A percentile compares a stretch with the other conserved stretches of the same genome.
Evolutionary conservation across 2,329 filamentous ascomycete species (phyloP).

Genomic region (Ophiocordyceps camponoti-saundersi): DNA sequence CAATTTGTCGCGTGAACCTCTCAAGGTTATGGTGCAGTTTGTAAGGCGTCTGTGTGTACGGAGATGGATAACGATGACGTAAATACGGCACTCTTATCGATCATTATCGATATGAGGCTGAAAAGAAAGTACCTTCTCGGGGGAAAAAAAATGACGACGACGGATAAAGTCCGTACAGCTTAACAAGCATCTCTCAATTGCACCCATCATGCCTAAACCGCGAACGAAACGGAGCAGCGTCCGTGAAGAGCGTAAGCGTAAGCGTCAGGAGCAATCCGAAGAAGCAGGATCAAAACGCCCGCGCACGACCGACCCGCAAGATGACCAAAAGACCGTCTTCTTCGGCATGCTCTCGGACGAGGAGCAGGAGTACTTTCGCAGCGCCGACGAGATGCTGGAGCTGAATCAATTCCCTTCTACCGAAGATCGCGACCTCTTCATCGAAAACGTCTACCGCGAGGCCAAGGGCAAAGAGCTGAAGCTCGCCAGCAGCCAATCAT

Average conservation of each 20-base stretch:
- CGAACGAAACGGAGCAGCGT: slow-evolving; percentile 22
- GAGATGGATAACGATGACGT: too few species aligned
- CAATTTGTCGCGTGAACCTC: too few species aligned
- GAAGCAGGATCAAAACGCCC: slow-evolving; percentile 10
- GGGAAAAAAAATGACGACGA: too few species aligned
- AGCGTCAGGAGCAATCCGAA: slow-evolving; percentile 13
- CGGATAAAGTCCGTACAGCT: too few species aligned
- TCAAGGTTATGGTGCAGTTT: too few species aligned
- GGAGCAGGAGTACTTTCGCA: slow-evolving; percentile 91
- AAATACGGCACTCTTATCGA: too few species aligned
- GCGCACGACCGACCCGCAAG: slow-evolving; percentile 6
- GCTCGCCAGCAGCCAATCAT: slow-evolving; percentile 87
- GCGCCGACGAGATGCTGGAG: slow-evolving; percentile 78
- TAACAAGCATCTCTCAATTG: too few species aligned
- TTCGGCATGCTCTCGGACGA: slow-evolving; percentile 85
- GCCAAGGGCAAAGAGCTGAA: slow-evolving; percentile 88
- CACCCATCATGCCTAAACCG: slow-evolving; percentile 23
- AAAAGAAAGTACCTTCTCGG: too few species aligned
- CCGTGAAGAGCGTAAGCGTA: slow-evolving; percentile 24
- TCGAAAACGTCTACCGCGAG: slow-evolving; percentile 74
- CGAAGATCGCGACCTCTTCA: slow-evolving; percentile 54
- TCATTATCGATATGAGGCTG: too few species aligned
- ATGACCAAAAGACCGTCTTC: slow-evolving; percentile 45
- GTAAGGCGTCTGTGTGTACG: too few species aligned
- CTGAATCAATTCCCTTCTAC: slow-evolving; percentile 67